phyloP scores from a whole-genome alignment of 257 asterid species.

The Osmanthus fragrans region DNA sequence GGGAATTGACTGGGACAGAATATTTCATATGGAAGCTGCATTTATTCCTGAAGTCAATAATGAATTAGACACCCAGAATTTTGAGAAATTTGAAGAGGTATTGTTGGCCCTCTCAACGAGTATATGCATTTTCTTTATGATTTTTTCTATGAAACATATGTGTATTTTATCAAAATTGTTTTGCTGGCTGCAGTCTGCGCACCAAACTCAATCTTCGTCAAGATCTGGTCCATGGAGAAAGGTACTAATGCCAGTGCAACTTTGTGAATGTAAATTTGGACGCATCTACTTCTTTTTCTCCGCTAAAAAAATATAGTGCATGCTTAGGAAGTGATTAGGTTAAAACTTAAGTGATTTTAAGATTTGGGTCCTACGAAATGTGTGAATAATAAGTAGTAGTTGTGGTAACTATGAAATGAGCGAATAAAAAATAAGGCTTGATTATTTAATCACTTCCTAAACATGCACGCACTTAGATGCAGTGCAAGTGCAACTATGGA shows the following conservation, averaged over 20 bases:
- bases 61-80: slow-evolving; percentile 94
- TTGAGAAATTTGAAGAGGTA: slow-evolving; percentile 96
- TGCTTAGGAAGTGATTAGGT: no score
- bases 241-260: slow-evolving; percentile 44
- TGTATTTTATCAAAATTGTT: slow-evolving; percentile 26
- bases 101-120: background rate
- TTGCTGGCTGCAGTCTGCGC: slow-evolving; percentile 57
- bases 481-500: slow-evolving; percentile 8
- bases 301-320: background rate
- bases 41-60: slow-evolving; percentile 91
- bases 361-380: no score
- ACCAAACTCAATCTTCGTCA: slow-evolving; percentile 58
- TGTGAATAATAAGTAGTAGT: no score
- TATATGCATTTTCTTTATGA: slow-evolving; percentile 12
- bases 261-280: slow-evolving; percentile 20
- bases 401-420: no score
- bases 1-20: slow-evolving; percentile 75
- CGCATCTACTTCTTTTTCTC: background rate
- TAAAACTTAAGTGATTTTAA: no score
- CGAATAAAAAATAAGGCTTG: no score
- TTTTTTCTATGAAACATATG: slow-evolving; percentile 4
- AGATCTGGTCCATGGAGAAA: slow-evolving; percentile 98
- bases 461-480: background rate
- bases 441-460: no score
- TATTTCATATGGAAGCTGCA: slow-evolving; percentile 87